phyloP scores from a whole-genome alignment of 441 rosid species.

The Isatis lusitanica region DNA sequence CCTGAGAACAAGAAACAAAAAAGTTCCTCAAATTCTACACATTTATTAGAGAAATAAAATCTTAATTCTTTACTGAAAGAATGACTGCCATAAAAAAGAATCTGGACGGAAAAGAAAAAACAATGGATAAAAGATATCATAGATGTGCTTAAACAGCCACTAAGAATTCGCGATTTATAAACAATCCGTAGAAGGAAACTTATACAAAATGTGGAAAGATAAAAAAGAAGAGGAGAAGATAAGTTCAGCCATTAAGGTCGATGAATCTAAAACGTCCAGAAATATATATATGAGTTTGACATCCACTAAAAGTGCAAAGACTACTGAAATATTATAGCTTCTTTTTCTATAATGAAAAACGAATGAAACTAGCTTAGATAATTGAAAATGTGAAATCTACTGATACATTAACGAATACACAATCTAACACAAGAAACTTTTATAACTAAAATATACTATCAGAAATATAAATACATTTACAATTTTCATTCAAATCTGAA shows the following conservation, averaged over 20 bases:
- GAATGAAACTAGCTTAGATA: neutral
- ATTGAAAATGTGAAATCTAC: too few species aligned
- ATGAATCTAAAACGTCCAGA: neutral
- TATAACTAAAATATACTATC: too few species aligned
- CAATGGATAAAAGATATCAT: neutral
- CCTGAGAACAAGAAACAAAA: neutral
- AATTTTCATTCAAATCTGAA: too few species aligned
- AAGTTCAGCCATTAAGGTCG: neutral
- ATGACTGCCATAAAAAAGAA: neutral
- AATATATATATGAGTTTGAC: neutral
- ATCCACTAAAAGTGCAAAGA: neutral
- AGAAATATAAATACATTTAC: too few species aligned
- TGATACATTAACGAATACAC: too few species aligned
- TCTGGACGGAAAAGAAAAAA: neutral
- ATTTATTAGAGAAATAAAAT: neutral
- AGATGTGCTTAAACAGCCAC: neutral
- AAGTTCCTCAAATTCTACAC: conserved; percentile 17
- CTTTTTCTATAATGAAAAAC: neutral
- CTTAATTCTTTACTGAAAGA: neutral
- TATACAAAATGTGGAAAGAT: neutral
- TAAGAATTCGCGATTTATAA: neutral
- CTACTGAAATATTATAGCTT: neutral
- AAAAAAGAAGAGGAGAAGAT: neutral
- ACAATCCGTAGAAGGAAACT: neutral
- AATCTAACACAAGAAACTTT: too few species aligned